phyloP scores from a whole-genome alignment of 2,329 filamentous ascomycete genomes.

The Teratosphaeria zuluensis region DNA sequence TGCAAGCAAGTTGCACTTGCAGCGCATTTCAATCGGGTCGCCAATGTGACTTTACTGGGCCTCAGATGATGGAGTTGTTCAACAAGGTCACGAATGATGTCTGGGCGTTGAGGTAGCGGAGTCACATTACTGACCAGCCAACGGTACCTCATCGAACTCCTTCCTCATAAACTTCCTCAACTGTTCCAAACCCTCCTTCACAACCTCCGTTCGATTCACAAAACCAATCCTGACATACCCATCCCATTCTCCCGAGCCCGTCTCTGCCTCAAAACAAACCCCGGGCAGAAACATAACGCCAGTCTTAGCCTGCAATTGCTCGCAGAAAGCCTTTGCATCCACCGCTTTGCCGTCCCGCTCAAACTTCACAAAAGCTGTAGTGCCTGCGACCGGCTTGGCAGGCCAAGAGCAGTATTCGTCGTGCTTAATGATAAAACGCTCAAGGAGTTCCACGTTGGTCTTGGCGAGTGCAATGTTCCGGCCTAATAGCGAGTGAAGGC shows the following conservation, averaged over 20 bases:
- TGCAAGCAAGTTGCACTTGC: too few relatives aligned
- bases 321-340: conserved; percentile 63
- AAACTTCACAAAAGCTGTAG: conserved; percentile 69
- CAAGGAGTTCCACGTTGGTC: conserved; percentile 57
- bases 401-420: conserved; percentile 54
- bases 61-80: too few relatives aligned
- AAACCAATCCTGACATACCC: conserved; percentile 73
- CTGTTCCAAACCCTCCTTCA: conserved; percentile 55
- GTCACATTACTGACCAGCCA: background rate
- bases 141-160: conserved; percentile 43
- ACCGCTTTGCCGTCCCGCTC: conserved; percentile 51
- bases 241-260: conserved; percentile 60
- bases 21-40: too few relatives aligned
- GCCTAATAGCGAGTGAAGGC: conserved; percentile 53
- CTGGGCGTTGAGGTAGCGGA: background rate
- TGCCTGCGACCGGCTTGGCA: conserved; percentile 65
- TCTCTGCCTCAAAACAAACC: conserved; percentile 27
- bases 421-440: conserved; percentile 57
- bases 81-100: too few relatives aligned
- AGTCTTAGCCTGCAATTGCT: conserved; percentile 55
- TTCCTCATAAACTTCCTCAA: conserved; percentile 47
- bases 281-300: conserved; percentile 70
- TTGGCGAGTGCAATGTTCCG: conserved; percentile 59
- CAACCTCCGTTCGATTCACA: conserved; percentile 59
- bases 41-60: too few relatives aligned